A percentile compares a stretch with the other conserved stretches of the same genome.
Conservation (phyloP, 2,329 filamentous ascomycete species). For the Dactylellina leptospora region DNA sequence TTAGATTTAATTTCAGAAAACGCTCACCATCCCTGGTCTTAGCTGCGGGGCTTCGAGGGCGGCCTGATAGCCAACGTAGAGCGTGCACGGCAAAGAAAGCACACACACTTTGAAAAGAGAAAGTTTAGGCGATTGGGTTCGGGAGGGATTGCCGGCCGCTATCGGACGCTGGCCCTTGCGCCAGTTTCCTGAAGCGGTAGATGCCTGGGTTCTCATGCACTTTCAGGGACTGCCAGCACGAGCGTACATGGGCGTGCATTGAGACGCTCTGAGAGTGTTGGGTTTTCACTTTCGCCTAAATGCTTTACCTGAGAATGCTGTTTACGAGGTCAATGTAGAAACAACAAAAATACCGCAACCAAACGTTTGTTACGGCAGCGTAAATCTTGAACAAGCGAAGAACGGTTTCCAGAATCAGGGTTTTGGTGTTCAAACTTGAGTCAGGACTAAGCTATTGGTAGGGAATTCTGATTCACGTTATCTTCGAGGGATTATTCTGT, state of each 20-base stretch:
- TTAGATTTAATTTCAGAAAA: conserved; percentile 37
- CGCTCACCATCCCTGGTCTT: conserved; percentile 9
- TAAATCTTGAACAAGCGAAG: too few species aligned
- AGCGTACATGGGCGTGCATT: not conserved
- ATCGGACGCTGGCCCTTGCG: conserved; percentile 27
- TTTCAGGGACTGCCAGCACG: conserved; percentile 19
- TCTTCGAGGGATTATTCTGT: too few species aligned
- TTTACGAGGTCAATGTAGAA: too few species aligned
- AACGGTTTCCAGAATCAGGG: too few species aligned
- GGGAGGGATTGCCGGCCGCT: conserved; percentile 47
- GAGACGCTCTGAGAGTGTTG: conserved; percentile 1
- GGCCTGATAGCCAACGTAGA: conserved; percentile 34
- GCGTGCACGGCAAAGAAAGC: conserved; percentile 10
- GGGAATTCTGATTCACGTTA: too few species aligned
- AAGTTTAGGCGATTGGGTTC: conserved; percentile 28
- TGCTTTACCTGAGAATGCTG: conserved; percentile 15
- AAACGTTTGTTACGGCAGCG: too few species aligned
- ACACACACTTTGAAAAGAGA: conserved; percentile 7
- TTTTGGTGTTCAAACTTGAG: too few species aligned
- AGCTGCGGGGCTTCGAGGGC: conserved; percentile 5
- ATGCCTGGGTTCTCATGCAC: conserved; percentile 17
- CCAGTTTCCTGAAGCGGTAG: not conserved
- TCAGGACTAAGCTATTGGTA: too few species aligned
- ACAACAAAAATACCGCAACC: conserved; percentile 1
- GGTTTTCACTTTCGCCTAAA: conserved; percentile 36